Conservation (phyloP, 768 basidiomycete genomes). For the Boletus tylopilopsis region DNA sequence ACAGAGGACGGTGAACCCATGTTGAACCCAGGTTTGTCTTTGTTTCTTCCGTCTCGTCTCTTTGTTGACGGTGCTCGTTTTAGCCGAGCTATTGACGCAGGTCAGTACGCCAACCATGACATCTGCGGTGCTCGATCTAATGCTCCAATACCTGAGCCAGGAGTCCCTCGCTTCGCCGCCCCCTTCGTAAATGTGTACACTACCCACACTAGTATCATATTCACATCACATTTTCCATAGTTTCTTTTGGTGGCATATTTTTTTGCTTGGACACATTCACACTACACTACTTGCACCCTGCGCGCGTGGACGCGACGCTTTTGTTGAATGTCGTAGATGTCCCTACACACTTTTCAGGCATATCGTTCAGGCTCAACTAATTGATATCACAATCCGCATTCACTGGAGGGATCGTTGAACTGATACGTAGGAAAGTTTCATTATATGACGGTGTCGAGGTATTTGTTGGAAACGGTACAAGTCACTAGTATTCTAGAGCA, state of each 20-base stretch:
- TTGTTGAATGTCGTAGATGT: constrained; percentile 16
- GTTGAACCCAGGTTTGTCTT: constrained; percentile 59
- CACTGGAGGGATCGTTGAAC: background rate
- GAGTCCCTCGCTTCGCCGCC: constrained; percentile 71
- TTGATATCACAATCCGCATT: constrained; percentile 21
- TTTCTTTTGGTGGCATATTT: constrained; percentile 7
- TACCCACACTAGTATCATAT: constrained; percentile 23
- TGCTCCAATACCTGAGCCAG: constrained; percentile 32
- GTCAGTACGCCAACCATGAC: constrained; percentile 31
- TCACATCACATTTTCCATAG: constrained; percentile 16
- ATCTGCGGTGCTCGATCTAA: constrained; percentile 25
- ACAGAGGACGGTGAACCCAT: constrained; percentile 65
- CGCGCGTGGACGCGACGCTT: constrained; percentile 13
- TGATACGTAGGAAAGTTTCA: constrained; percentile 35
- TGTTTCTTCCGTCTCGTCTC: background rate
- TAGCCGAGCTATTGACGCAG: constrained; percentile 62
- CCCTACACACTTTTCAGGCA: background rate
- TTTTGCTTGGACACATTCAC: constrained; percentile 13
- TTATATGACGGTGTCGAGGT: no score
- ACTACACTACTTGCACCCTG: constrained; percentile 24
- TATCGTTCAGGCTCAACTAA: constrained; percentile 4
- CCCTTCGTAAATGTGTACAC: constrained; percentile 40
- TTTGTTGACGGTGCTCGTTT: constrained; percentile 2
- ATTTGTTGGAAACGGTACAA: no score
- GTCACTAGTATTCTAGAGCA: no score